Percentiles rank a stretch among this genome's conserved stretches.
Evolutionary conservation across 345 rosid species (phyloP).

Genomic region (Arabidopsis thaliana): TAIR10.1 NC_003076.8:24022001-24022500

Average conservation of each 20-base stretch:
- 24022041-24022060: background rate
- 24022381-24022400: conserved; percentile 76
- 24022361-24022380: conserved; percentile 52
- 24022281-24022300: conserved; percentile 44
- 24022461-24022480: too few species aligned
- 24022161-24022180: conserved; percentile 49
- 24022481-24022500: too few species aligned
- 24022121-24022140: conserved; percentile 47
- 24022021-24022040: background rate
- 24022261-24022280: conserved; percentile 20
- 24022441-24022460: conserved; percentile 21
- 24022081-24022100: background rate
- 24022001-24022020: conserved; percentile 46
- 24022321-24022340: conserved; percentile 51
- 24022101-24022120: conserved; percentile 29
- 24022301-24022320: conserved; percentile 38
- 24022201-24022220: too few species aligned
- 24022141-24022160: conserved; percentile 46
- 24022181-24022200: conserved; percentile 25
- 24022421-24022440: conserved; percentile 64
- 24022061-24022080: background rate
- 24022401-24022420: conserved; percentile 85
- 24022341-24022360: conserved; percentile 53
- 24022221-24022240: background rate
- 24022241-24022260: conserved; percentile 11